These are phyloP conservation scores for Spizellomyces sp. DNA, from an alignment of 192 early-diverging fungal species.

Conservation along the genomic window DNA sequence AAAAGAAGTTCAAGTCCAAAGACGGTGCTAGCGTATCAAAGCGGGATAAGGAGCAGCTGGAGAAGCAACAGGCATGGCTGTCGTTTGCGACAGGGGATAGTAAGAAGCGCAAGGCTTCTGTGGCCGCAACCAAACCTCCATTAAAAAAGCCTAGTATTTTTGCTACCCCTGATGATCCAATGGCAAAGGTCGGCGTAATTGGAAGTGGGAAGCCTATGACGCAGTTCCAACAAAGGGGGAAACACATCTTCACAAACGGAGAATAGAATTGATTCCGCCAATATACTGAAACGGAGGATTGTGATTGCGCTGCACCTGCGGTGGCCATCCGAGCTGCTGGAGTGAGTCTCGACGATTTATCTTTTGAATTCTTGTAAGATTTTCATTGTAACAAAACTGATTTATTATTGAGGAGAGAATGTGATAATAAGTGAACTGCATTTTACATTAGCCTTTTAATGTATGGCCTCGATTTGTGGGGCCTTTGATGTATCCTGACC, in stretches of 20 bases:
- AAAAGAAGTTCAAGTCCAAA: constrained; percentile 46
- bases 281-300: too few species aligned
- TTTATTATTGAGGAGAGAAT: too few species aligned
- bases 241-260: constrained; percentile 59
- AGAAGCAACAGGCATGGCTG: constrained; percentile 77
- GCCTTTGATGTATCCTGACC: too few species aligned
- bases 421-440: too few species aligned
- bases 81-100: constrained; percentile 64
- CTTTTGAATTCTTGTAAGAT: background rate
- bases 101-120: constrained; percentile 37
- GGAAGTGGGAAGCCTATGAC: constrained; percentile 81
- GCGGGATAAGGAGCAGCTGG: constrained; percentile 59
- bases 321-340: too few species aligned
- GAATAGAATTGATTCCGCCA: too few species aligned
- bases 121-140: constrained; percentile 28
- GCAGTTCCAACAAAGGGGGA: constrained; percentile 70
- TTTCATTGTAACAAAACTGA: too few species aligned
- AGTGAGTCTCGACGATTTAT: too few species aligned
- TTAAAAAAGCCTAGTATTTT: constrained; percentile 77
- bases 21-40: constrained; percentile 41
- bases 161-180: constrained; percentile 80
- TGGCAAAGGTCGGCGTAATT: constrained; percentile 80
- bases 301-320: too few species aligned
- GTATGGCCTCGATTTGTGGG: too few species aligned
- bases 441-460: too few species aligned